Percentiles rank a stretch among this genome's conserved stretches.
Evolutionary conservation across 2,329 filamentous ascomycete species (phyloP).

Genomic region (Cladosporium velox): DNA sequence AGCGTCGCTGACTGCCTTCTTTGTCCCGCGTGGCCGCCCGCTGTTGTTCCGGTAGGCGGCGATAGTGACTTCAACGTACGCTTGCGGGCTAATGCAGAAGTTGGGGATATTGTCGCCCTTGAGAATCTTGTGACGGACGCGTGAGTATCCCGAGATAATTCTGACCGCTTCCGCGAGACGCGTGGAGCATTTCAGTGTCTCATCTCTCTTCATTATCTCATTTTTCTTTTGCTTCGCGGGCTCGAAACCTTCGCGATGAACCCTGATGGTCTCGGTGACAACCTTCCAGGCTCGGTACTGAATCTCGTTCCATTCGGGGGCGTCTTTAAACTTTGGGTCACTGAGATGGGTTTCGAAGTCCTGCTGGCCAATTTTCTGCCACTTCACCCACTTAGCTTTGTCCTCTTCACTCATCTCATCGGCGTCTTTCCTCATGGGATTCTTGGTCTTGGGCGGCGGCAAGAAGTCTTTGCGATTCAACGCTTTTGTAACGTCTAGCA

Average conservation of each 20-base stretch:
- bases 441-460: background rate
- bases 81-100: background rate
- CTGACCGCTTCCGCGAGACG: background rate
- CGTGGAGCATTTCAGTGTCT: background rate
- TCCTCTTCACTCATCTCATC: background rate
- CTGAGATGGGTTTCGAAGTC: background rate
- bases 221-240: background rate
- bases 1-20: background rate
- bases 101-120: background rate
- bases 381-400: background rate
- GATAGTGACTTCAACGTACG: background rate
- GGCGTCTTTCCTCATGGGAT: background rate
- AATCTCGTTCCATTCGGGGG: background rate
- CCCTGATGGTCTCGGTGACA: background rate
- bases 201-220: background rate
- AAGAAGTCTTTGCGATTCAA: slow-evolving; percentile 1
- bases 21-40: background rate
- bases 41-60: background rate
- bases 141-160: background rate
- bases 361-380: background rate
- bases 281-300: background rate
- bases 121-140: slow-evolving; percentile 4
- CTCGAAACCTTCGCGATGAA: background rate
- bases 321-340: background rate
- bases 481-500: background rate